Conservation (phyloP, 306 rosid species). For the Vachellia pachyceras region DNA sequence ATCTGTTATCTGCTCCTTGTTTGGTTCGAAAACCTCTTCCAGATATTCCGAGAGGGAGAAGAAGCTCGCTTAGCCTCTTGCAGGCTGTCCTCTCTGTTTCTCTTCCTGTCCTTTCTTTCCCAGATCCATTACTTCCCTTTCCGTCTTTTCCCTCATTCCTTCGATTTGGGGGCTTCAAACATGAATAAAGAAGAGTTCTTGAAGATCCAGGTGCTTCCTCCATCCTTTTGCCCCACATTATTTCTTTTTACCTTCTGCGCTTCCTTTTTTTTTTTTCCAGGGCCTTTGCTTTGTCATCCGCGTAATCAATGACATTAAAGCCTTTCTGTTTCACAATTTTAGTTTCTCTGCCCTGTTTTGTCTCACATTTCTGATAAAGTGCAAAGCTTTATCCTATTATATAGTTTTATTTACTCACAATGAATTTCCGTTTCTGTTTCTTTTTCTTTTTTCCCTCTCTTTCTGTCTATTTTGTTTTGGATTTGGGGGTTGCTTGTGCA, state of each 20-base stretch:
- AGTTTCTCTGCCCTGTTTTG: background rate
- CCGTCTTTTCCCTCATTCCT: background rate
- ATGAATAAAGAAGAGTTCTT: conserved; percentile 88
- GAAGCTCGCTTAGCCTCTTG: conserved; percentile 10
- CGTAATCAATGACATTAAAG: background rate
- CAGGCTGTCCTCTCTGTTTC: conserved; percentile 5
- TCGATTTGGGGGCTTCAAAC: conserved; percentile 36
- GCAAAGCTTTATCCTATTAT: background rate
- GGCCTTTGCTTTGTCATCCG: conserved; percentile 13
- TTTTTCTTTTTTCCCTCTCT: background rate
- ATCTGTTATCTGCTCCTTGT: conserved; percentile 36
- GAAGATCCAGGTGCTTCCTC: conserved; percentile 78
- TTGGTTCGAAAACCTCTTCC: too few relatives aligned
- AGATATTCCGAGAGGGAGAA: conserved; percentile 28
- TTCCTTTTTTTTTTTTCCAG: background rate
- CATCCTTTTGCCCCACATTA: background rate
- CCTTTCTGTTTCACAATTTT: background rate
- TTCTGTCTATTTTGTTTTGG: conserved; percentile 41
- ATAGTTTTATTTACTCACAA: background rate
- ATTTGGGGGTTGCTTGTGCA: conserved; percentile 47
- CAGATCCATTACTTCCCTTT: conserved; percentile 49
- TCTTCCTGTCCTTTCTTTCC: conserved; percentile 32
- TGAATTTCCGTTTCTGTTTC: background rate
- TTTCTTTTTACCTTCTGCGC: too few relatives aligned
- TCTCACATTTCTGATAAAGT: conserved; percentile 19